Base-by-base conservation (phyloP, 2,329 filamentous ascomycete species). In the Aspergillus caelatus region DNA sequence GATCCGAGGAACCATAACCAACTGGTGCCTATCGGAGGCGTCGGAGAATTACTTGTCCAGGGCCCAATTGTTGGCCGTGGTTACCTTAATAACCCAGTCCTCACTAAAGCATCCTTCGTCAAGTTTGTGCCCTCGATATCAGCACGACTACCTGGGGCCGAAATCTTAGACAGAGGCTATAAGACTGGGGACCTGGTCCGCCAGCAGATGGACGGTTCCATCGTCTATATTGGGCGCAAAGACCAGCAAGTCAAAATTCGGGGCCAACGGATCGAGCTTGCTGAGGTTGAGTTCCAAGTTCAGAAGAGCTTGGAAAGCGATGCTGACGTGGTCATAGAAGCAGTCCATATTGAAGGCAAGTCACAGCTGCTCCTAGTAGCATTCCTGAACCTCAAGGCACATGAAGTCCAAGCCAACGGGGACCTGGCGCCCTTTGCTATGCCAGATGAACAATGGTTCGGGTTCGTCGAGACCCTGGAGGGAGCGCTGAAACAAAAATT, bases 1-100 rank as follows among this genome's bases (percentile, higher is more conserved):
- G 65, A 73, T 16, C 71, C 75, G 0, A 65, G 78, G 6, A 78
- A 70, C 41, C 60, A 66, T 26, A 53, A 62, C 34, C 56, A 59
- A 36, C 61, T 70, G 5, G 30, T 54, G 12, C 63, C 65, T 4
- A 53, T 72, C 58, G 67, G 69, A 21, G 61, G 58, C 7, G 53
- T 61, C 16, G 65, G 65, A 4, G 68, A 70, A 53, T 63, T 79
- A 2, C 61, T 75, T 3, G 61, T 79, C 10, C 70, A 75, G 46
- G 77, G 76, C 11, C 75, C 68, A 3, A 67, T 67, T 1, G 56
- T 80, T 1, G 75, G 69, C 8, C 67, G 69, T 2, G 74, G 68
- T 8, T 80, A 80, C 61, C 62, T 80, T 0, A 68, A 72, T 21
- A 69, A 75, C 36, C 62, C 62, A 9, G 66, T 67, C 6, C 71